Conservation (phyloP, 2,329 filamentous ascomycete genomes). For the Chaetomium sp. region DNA sequence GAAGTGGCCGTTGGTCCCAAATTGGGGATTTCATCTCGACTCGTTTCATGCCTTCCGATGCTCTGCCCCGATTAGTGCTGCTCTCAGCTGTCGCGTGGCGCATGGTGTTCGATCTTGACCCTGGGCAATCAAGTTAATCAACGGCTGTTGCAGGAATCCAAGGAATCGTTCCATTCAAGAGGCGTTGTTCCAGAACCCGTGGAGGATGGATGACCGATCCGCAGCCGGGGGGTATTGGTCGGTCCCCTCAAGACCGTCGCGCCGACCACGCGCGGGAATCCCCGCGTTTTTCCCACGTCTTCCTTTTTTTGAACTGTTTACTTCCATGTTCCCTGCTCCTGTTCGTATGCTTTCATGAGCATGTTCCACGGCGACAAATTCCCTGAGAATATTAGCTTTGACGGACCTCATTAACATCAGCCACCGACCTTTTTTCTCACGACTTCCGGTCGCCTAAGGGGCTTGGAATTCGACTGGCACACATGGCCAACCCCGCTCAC, state of each 20-base stretch:
- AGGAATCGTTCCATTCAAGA: background rate
- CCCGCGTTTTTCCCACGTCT: conserved; percentile 7
- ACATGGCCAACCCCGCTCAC: background rate
- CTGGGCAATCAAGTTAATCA: conserved; percentile 1
- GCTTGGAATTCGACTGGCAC: background rate
- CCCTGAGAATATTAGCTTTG: background rate
- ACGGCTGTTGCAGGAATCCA: background rate
- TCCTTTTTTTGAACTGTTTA: background rate
- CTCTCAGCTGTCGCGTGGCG: conserved; percentile 1
- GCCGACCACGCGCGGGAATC: background rate
- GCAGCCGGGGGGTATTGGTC: background rate
- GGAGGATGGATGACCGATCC: background rate
- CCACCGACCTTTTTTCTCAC: background rate
- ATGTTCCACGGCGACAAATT: background rate
- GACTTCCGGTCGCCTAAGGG: too few species aligned
- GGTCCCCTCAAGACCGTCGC: conserved; percentile 1
- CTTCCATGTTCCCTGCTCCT: background rate
- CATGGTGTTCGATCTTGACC: background rate
- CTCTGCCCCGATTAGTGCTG: background rate
- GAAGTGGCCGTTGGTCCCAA: too few species aligned
- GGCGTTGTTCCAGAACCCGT: too few species aligned
- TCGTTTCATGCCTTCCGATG: background rate
- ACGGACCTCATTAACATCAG: background rate
- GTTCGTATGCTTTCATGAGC: background rate
- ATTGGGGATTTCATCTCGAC: background rate